phyloP scores from a whole-genome alignment of 1,284 basidiomycete species.

The Clitocybe nebularis region DNA sequence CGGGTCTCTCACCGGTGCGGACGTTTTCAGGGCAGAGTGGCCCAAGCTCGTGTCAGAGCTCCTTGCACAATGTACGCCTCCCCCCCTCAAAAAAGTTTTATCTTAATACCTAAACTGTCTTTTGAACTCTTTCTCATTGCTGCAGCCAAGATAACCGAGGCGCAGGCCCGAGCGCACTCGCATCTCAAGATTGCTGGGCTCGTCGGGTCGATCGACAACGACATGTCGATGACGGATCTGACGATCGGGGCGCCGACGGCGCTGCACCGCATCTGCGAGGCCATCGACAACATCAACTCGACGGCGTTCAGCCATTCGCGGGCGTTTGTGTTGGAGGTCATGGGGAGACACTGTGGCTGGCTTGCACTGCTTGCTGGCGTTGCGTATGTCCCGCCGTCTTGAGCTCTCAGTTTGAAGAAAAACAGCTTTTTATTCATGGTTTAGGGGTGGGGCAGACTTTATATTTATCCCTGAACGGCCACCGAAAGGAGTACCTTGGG shows the following conservation, averaged over 20 bases:
- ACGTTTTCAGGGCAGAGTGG: constrained; percentile 94
- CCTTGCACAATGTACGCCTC: constrained; percentile 46
- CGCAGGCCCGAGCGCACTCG: constrained; percentile 66
- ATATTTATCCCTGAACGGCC: constrained; percentile 96
- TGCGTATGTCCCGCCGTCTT: constrained; percentile 47
- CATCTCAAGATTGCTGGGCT: constrained; percentile 96
- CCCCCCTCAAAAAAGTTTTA: too few species aligned
- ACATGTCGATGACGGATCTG: constrained; percentile 96
- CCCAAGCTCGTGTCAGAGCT: constrained; percentile 76
- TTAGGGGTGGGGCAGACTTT: constrained; percentile 90
- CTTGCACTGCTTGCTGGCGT: constrained; percentile 91
- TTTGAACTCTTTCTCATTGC: too few species aligned
- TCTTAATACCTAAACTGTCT: too few species aligned
- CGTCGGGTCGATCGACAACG: constrained; percentile 98
- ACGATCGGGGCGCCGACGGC: constrained; percentile 97
- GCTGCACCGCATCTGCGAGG: constrained; percentile 93
- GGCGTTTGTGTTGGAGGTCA: constrained; percentile 98
- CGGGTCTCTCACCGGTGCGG: constrained; percentile 93
- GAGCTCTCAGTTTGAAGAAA: not conserved
- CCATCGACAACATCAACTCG: constrained; percentile 97
- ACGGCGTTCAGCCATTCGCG: constrained; percentile 95
- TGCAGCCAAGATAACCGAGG: constrained; percentile 69
- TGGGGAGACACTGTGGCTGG: constrained; percentile 99
- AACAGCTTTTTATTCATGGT: too few species aligned
- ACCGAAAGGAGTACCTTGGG: constrained; percentile 79